Evolutionary conservation across 2,329 filamentous ascomycete species (phyloP).

Genomic region (Keithomyces neogunnii): DNA sequence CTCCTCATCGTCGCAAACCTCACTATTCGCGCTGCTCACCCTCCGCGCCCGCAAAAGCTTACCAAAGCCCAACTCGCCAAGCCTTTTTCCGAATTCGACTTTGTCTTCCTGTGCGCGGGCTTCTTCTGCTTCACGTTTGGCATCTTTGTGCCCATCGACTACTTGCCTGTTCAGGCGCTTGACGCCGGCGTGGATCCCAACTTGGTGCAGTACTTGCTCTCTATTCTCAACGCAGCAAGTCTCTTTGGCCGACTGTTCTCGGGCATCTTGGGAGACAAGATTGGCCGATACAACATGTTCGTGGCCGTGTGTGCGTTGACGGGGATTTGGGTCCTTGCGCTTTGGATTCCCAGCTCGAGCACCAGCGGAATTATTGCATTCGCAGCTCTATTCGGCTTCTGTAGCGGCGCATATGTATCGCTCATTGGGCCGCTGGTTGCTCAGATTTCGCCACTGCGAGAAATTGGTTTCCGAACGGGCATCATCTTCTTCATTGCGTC

Average conservation of each 20-base stretch:
- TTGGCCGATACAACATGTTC: conserved; percentile 32
- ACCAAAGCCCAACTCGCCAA: conserved; percentile 14
- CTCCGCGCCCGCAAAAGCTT: conserved; percentile 11
- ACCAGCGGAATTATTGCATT: conserved; percentile 31
- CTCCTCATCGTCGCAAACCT: conserved; percentile 22
- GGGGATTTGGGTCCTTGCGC: conserved; percentile 1
- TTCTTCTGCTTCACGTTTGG: conserved; percentile 23
- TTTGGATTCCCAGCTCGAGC: conserved; percentile 11
- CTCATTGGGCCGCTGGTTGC: conserved; percentile 29
- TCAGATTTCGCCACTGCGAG: conserved; percentile 34
- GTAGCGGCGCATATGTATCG: conserved; percentile 31
- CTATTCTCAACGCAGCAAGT: conserved; percentile 30
- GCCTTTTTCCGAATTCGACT: conserved; percentile 20
- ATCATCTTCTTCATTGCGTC: conserved; percentile 42
- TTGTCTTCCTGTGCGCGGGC: conserved; percentile 17
- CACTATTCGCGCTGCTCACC: conserved; percentile 13
- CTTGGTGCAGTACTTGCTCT: conserved; percentile 24
- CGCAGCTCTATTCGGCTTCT: conserved; percentile 32
- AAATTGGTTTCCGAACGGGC: conserved; percentile 24
- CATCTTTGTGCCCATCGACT: conserved; percentile 24
- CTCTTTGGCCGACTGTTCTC: conserved; percentile 28
- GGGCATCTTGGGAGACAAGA: conserved; percentile 24
- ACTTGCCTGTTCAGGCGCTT: conserved; percentile 14
- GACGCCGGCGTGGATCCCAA: conserved; percentile 13
- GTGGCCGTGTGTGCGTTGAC: conserved; percentile 27